Conservation (phyloP, 257 asterid genomes). For the Salvia miltiorrhiza region DNA sequence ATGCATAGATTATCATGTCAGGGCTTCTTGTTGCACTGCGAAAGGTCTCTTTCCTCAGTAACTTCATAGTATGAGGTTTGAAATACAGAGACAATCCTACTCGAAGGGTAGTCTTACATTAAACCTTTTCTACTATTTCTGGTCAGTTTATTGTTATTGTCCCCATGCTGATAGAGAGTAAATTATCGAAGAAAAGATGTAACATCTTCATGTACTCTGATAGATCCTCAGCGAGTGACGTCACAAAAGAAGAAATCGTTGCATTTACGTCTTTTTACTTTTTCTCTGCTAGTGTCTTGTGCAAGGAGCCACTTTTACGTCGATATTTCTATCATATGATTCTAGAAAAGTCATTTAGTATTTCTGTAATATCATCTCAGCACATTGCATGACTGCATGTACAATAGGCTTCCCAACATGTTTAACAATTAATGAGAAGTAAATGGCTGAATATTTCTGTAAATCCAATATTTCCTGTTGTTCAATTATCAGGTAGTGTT, state of each 20-base stretch:
- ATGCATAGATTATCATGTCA: not conserved
- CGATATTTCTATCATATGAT: not conserved
- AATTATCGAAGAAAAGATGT: not conserved
- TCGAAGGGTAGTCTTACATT: not conserved
- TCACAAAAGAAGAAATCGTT: not conserved
- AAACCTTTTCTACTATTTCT: not conserved
- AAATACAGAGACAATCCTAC: not conserved
- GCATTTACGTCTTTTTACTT: not conserved
- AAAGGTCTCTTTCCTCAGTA: not conserved
- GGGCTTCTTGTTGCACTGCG: not conserved
- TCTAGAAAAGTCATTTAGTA: not conserved
- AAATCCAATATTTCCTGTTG: conserved; percentile 21
- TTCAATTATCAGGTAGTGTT: conserved; percentile 55
- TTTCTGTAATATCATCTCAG: not conserved
- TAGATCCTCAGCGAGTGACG: not conserved
- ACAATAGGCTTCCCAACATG: not conserved
- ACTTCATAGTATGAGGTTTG: conserved; percentile 6
- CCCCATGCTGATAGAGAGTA: conserved; percentile 1
- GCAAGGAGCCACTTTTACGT: not conserved
- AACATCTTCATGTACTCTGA: not conserved
- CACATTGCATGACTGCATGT: not conserved
- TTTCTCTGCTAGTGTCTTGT: not conserved
- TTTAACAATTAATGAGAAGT: not conserved
- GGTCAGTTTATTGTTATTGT: not conserved
- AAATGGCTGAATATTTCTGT: not conserved